Conservation (phyloP, 2,329 filamentous ascomycete species). For the Fusarium guadeloupense region DNA sequence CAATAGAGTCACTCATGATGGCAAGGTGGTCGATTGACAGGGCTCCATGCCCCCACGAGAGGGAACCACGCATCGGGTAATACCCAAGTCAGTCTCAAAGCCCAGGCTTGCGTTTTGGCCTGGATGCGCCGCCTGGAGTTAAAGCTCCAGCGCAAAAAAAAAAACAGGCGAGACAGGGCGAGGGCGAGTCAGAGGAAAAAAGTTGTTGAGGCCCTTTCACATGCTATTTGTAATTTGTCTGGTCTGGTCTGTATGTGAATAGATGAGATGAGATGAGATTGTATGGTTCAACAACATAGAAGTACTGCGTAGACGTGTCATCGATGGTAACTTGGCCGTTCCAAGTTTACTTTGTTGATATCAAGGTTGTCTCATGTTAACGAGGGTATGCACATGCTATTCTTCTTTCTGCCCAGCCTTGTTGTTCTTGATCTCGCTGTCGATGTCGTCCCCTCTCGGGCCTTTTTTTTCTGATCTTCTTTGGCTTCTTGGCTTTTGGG, state of each 20-base stretch:
- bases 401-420: neutral
- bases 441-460: conserved; percentile 7
- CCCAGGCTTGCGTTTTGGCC: conserved; percentile 22
- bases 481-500: conserved; percentile 1
- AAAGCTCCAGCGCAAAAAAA: neutral
- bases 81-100: too few species aligned
- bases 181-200: neutral
- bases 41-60: conserved; percentile 41
- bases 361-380: conserved; percentile 17
- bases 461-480: too few species aligned
- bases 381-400: too few species aligned
- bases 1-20: conserved; percentile 42
- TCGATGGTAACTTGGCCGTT: neutral
- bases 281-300: neutral
- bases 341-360: conserved; percentile 26
- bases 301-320: neutral
- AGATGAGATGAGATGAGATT: too few species aligned
- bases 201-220: neutral
- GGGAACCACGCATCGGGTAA: conserved; percentile 38
- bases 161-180: too few species aligned
- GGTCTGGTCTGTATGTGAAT: too few species aligned
- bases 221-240: too few species aligned
- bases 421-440: neutral
- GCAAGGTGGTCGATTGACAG: conserved; percentile 43
- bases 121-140: conserved; percentile 17